These are phyloP conservation scores for Solanum chiquidenum DNA, from an alignment of 257 asterid species.

Conservation along the genomic window DNA sequence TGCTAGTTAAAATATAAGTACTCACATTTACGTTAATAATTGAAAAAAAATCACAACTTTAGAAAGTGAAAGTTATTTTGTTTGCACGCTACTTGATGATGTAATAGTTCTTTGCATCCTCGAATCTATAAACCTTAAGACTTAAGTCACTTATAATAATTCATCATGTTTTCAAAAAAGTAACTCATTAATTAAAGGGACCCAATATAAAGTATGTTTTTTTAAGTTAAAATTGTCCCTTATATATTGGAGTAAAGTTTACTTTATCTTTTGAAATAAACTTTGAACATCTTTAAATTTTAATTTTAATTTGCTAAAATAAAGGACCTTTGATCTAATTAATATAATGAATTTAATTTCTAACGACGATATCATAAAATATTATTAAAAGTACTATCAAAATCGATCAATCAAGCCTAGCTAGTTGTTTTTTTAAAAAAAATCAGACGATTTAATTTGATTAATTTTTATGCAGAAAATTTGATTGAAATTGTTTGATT, in stretches of 20 bases:
- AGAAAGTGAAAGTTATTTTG: not conserved
- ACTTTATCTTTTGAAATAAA: not conserved
- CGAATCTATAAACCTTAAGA: not conserved
- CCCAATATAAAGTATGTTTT: not conserved
- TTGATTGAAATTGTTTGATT: not conserved
- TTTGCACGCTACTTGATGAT: not conserved
- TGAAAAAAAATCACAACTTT: not conserved
- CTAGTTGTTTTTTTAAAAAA: too few species aligned
- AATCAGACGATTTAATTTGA: too few species aligned
- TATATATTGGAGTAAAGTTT: not conserved
- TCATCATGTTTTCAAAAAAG: not conserved
- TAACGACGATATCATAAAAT: too few species aligned
- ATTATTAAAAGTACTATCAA: not conserved
- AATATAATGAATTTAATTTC: too few species aligned
- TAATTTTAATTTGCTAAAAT: fast-evolving
- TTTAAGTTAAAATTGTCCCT: not conserved
- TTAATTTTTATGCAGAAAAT: not conserved
- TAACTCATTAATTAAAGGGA: not conserved
- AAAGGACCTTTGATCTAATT: not conserved
- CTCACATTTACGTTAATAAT: not conserved
- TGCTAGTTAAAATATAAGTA: not conserved
- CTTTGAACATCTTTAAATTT: not conserved
- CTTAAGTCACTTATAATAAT: not conserved
- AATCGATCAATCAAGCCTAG: too few species aligned
- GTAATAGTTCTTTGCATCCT: not conserved